phyloP scores from a whole-genome alignment of 2,329 filamentous ascomycete genomes.

The Keithomyces neogunnii region DNA sequence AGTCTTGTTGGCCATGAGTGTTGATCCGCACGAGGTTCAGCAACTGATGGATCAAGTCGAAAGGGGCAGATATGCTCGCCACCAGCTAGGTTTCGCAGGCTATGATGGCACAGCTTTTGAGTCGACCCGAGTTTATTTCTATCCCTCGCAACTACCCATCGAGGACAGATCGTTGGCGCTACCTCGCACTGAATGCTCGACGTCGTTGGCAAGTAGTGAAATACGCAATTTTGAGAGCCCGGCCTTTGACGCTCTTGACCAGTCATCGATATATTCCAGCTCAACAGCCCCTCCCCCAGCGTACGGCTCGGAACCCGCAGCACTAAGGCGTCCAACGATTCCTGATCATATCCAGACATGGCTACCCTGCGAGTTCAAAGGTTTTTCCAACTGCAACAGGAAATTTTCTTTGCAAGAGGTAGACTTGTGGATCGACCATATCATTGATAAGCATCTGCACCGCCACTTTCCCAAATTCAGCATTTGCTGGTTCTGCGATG shows the following conservation, averaged over 20 bases:
- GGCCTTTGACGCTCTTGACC: constrained; percentile 6
- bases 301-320: constrained; percentile 9
- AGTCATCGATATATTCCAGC: constrained; percentile 12
- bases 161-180: not conserved
- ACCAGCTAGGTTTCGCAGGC: not conserved
- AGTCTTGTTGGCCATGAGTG: not conserved
- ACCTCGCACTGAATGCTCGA: not conserved
- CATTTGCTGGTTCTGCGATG: constrained; percentile 44
- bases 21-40: not conserved
- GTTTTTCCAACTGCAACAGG: constrained; percentile 24
- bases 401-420: constrained; percentile 29
- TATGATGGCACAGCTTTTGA: not conserved
- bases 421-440: constrained; percentile 38
- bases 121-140: constrained; percentile 1
- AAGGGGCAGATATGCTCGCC: not conserved
- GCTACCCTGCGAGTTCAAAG: constrained; percentile 38
- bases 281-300: constrained; percentile 15
- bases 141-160: constrained; percentile 1
- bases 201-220: constrained; percentile 7
- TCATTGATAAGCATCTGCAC: constrained; percentile 26
- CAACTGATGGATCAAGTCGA: not conserved
- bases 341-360: constrained; percentile 1
- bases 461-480: constrained; percentile 24
- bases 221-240: constrained; percentile 6
- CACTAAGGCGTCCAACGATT: constrained; percentile 7